These are phyloP conservation scores for Syzygium jambos DNA, from an alignment of 345 rosid species.

Conservation along the genomic window DNA sequence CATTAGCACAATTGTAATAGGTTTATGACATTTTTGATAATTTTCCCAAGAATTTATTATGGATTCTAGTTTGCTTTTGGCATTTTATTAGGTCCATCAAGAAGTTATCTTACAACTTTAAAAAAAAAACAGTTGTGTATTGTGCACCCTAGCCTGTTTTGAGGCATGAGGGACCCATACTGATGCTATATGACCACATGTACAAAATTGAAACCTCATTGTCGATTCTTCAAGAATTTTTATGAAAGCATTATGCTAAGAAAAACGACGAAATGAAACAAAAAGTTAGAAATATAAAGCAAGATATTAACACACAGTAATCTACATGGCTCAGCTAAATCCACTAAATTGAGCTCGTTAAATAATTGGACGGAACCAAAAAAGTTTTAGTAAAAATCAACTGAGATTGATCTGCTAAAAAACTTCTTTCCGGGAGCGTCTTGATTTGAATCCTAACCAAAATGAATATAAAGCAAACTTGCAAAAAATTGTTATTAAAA, in stretches of 20 bases:
- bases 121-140: no score
- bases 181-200: not conserved
- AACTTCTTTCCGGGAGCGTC: not conserved
- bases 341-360: not conserved
- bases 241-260: not conserved
- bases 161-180: no score
- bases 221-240: not conserved
- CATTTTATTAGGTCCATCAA: no score
- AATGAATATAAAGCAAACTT: not conserved
- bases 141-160: no score
- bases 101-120: no score
- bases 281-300: not conserved
- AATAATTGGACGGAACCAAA: not conserved
- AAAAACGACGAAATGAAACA: not conserved
- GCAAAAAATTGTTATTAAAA: not conserved
- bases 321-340: not conserved
- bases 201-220: not conserved
- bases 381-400: not conserved
- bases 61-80: no score
- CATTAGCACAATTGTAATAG: no score
- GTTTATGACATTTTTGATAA: no score
- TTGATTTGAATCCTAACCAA: not conserved
- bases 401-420: not conserved
- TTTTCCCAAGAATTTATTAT: no score
- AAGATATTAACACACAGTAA: not conserved